These are phyloP conservation scores for Ambrosia trifida DNA, from an alignment of 129 eudicot genomes.

Conservation along the genomic window DNA sequence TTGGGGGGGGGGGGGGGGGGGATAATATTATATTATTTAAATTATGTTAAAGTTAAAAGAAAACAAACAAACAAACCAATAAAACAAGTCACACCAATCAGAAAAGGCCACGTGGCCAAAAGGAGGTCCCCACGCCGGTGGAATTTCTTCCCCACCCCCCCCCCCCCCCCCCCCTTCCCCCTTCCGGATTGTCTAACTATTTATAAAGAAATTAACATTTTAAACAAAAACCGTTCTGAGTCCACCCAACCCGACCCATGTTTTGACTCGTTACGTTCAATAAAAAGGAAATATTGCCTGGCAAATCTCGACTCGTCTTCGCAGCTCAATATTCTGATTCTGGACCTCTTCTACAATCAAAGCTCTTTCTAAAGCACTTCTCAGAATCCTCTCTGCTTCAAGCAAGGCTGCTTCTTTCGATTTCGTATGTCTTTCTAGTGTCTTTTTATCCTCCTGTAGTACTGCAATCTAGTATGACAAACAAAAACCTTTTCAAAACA, in stretches of 20 bases:
- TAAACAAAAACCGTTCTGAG: background rate
- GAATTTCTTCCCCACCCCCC: too few relatives aligned
- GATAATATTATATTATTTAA: too few relatives aligned
- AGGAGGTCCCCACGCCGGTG: too few relatives aligned
- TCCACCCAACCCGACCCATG: background rate
- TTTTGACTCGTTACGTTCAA: background rate
- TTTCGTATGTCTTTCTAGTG: slow-evolving; percentile 71
- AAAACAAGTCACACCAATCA: too few relatives aligned
- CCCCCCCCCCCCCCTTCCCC: too few relatives aligned
- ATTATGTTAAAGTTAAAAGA: too few relatives aligned
- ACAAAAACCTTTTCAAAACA: background rate
- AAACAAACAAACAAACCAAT: too few relatives aligned
- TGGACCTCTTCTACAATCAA: slow-evolving; percentile 86
- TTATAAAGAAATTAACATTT: background rate
- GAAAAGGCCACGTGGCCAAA: too few relatives aligned
- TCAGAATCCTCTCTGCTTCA: slow-evolving; percentile 84
- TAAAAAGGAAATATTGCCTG: slow-evolving; percentile 42
- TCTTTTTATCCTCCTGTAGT: slow-evolving; percentile 77
- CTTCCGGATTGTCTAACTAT: too few relatives aligned
- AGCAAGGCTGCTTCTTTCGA: slow-evolving; percentile 87
- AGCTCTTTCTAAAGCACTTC: slow-evolving; percentile 91
- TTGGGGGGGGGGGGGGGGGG: too few relatives aligned
- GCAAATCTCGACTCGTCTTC: slow-evolving; percentile 83
- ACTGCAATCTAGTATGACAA: slow-evolving; percentile 53
- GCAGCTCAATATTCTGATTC: slow-evolving; percentile 79